Base-by-base conservation (phyloP, 1,139 yeast genomes). In the Taphrina flavorubra region DNA sequence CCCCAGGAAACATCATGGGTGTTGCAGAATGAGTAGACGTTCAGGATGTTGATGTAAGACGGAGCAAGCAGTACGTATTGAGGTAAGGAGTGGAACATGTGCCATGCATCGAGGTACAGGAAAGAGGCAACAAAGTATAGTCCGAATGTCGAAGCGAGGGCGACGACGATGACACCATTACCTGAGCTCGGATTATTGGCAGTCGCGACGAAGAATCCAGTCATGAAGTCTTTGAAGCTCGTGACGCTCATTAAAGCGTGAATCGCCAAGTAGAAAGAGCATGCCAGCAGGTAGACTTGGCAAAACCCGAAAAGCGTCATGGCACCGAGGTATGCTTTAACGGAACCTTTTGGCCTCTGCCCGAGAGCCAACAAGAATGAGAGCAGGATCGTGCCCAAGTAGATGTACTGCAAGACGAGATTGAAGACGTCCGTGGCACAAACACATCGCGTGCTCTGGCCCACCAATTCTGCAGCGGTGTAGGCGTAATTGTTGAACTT, bases 1-100 rank as follows among this genome's bases (percentile, higher is more conserved):
- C 99, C 99, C 99, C 99, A 94, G 0, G 97, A 89, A 59, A 92
- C 92, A 81, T 92, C 98, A 79, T 92, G 97, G 71, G 96, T 89
- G 78, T 92, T 92, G 81, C 97, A 92, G 76, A 92, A 92, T 0
- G 98, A 97, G 80, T 91, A 92, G 53, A 92, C 82, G 36, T 65
- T 55, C 34, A 58, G 82, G 18, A 95, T 88, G 77, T 96, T 92
- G 65, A 95, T 89, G 77, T 91, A 92, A 4, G 95, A 87, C 6
- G 98, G 97, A 78, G 92, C 87, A 84, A 92, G 82, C 75, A 91
- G 80, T 78, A 92, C 82, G 79, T 92, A 92, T 79, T 92, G 97
- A n/a, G 85, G 72, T 62, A 94, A 88, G 68, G 96, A 89, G 14
- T 96, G 89, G 60, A 92, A 61, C 85, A 91, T 87, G 76, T 94